Evolutionary conservation across 2,329 filamentous ascomycete species (phyloP), one percentile per base, ranked within the genome.

Genomic region (Apiospora aurea): DNA sequence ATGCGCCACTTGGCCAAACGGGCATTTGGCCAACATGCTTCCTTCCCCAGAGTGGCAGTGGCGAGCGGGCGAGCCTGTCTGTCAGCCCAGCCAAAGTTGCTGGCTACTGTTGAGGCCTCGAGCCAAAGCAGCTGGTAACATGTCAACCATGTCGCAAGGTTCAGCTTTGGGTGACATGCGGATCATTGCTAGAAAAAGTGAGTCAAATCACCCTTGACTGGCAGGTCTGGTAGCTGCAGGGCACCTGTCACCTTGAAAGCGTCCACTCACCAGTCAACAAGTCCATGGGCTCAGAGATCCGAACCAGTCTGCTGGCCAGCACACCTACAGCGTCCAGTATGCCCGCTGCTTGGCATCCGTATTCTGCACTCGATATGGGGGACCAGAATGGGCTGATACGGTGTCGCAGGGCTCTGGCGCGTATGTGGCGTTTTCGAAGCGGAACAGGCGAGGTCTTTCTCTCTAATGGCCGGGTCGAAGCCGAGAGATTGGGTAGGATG

Each of bases 211-310:
- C 16, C 67, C 46, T 41, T 29, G 47, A n/a, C 67, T 24, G 44
- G 67, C 67, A 44, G 44, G 67, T 41, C 57, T 64, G 29, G 57
- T 64, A 64, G 38, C 67, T 46, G 47, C n/a, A 69, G 34, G 67
- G 67, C 67, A 69, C 67, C 43, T 69, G 67, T 69, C 67, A 49
- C 47, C 67, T 41, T 11, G 44, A 21, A 64, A 64, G 34, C 57
- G 57, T 41, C 57, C 57, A 64, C 57, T 64, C 57, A 41, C 34
- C 57, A 64, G 41, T 41, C 34, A 64, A 64, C 14, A 64, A 64
- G 8, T 64, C 57, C 21, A 41, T 41, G 34, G 57, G 57, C 34
- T 14, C 57, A n/a, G 57, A 64, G 57, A 64, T 34, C 57, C n/a
- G 57, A 24, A 64, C 57, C 57, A 41, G 57, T 34, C 34, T 64